Evolutionary conservation across 1,284 basidiomycete genomes (phyloP), one percentile per base, ranked within the genome.

Genomic region (Malassezia psittaci): DNA sequence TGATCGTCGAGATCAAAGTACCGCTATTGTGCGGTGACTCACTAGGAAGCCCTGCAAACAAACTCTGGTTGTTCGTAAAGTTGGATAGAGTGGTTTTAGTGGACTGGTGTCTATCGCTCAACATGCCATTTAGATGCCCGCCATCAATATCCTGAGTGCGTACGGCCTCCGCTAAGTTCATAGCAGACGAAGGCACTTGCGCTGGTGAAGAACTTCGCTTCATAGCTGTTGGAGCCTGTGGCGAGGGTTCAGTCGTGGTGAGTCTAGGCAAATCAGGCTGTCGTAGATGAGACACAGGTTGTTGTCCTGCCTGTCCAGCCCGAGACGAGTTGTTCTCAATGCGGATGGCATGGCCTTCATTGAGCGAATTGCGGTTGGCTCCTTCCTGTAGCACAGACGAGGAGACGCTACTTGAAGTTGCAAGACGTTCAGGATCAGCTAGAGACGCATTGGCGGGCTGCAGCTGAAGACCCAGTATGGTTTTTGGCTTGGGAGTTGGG

Each of bases 381-480:
- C 9, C 39, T 21, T 41, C 39, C 9, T 10, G 13, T 21, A 2
- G 9, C 2, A 5, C 39, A n/a, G 16, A 21, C 5, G 39, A 21
- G 9, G 39, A 21, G 9, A 21, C 21, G 39, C 39, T 41, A 21
- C 16, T 16, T 7, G 16, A 21, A 18, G 39, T 5, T 16, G 16
- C 39, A 15, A 43, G n/a, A 32, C 16, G 15, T 32, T 43, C 41
- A 11, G 41, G 41, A 10, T 43, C 41, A 6, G 41, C 41, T 32
- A 43, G 41, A 12, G 41, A 19, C 19, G 41, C 41, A 19, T 53
- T 53, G 3, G 43, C 15, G 2, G 48, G 43, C 42, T 56, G 48
- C n/a, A 56, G 39, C 44, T 56, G 35, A 24, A 56, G 33, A 16
- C 54, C 54, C 21, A 55, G 35, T 21, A 55, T 24, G 16, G 48